phyloP scores from a whole-genome alignment of 1,139 yeast genomes.

The Candida glucosophila region DNA sequence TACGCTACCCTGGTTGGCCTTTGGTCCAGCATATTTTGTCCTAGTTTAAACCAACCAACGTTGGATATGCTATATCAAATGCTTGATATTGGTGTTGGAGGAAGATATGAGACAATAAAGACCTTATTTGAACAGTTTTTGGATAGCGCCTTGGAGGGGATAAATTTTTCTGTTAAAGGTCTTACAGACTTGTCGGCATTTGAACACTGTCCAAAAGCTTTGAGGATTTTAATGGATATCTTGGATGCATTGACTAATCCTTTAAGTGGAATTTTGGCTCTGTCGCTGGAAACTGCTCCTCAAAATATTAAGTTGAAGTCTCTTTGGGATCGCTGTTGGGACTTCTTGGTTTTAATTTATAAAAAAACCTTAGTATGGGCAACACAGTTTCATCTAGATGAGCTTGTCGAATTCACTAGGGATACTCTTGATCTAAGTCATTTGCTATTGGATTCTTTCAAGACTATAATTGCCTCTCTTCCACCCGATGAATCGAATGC shows the following conservation, averaged over 20 bases:
- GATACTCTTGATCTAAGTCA: conserved; percentile 79
- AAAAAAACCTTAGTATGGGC: conserved; percentile 72
- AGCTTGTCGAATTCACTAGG: conserved; percentile 72
- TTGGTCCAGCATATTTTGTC: conserved; percentile 64
- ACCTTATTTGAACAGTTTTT: conserved; percentile 38
- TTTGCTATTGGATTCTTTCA: conserved; percentile 54
- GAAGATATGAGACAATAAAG: conserved; percentile 65
- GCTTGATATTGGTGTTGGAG: conserved; percentile 50
- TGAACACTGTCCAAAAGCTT: conserved; percentile 72
- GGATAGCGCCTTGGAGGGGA: conserved; percentile 38
- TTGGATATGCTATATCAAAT: conserved; percentile 68
- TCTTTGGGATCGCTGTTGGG: conserved; percentile 65
- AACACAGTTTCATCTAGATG: conserved; percentile 42
- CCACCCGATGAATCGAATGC: conserved; percentile 7
- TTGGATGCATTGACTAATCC: conserved; percentile 60
- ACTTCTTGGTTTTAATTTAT: conserved; percentile 60
- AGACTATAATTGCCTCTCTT: conserved; percentile 35
- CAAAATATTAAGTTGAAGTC: conserved; percentile 3
- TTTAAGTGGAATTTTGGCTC: conserved; percentile 37
- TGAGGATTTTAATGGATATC: conserved; percentile 70
- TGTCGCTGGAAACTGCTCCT: conserved; percentile 7
- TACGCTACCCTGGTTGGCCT: conserved; percentile 37
- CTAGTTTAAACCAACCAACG: conserved; percentile 57
- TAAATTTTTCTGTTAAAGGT: conserved; percentile 35
- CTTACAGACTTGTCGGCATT: conserved; percentile 44